phyloP scores from a whole-genome alignment of 495 filamentous ascomycete species.

The Podospora australis region DNA sequence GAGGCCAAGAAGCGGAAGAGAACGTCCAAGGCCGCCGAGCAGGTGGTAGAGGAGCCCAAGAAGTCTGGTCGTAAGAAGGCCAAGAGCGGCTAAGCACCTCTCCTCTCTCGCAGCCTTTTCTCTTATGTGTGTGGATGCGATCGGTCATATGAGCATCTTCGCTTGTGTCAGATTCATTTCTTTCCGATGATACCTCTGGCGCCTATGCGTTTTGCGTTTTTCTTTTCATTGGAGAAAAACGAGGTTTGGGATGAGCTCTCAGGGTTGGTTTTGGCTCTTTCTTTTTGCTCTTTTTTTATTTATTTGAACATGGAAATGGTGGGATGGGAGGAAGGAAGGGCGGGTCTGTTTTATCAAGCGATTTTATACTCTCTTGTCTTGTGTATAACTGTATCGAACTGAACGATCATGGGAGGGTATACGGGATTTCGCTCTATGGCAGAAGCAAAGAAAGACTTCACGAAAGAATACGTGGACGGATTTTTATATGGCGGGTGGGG shows the following conservation, averaged over 20 bases:
- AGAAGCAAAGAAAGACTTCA: too few relatives aligned
- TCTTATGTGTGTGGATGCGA: conserved; percentile 5
- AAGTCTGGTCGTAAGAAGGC: conserved; percentile 49
- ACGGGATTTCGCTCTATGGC: too few relatives aligned
- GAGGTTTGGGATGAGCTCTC: neutral
- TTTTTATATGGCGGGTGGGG: too few relatives aligned
- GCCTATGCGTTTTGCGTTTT: conserved; percentile 7
- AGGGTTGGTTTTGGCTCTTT: neutral
- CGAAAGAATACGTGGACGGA: too few relatives aligned
- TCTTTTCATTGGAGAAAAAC: conserved; percentile 13
- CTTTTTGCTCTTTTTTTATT: conserved; percentile 1
- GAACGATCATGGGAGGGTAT: too few relatives aligned
- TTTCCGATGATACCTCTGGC: conserved; percentile 29
- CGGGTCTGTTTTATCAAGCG: too few relatives aligned
- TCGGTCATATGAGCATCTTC: too few relatives aligned
- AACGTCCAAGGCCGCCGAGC: conserved; percentile 38
- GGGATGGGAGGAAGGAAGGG: too few relatives aligned
- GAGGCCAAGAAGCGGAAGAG: conserved; percentile 63
- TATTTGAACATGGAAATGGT: too few relatives aligned
- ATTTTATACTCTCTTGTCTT: too few relatives aligned
- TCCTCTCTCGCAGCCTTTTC: conserved; percentile 3
- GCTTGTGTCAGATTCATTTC: too few relatives aligned
- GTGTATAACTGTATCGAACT: too few relatives aligned
- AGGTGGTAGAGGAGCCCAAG: conserved; percentile 43
- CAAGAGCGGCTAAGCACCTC: conserved; percentile 26